Evolutionary conservation across 345 rosid genomes (phyloP).

Genomic region (Sisymbrium altissimum): DNA sequence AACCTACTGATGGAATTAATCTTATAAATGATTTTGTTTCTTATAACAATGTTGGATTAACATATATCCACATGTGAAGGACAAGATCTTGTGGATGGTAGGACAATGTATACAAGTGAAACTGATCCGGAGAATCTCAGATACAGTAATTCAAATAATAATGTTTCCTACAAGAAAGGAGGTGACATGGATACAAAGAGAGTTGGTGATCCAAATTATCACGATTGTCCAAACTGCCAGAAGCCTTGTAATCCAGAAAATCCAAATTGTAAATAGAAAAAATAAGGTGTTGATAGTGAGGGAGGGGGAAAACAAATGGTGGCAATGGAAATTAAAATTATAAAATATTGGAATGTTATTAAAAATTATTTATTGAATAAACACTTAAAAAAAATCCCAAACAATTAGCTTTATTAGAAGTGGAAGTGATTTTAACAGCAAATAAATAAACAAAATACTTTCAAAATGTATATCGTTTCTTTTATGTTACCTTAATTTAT

Average conservation of each 20-base stretch:
- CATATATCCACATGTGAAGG: not conserved
- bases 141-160: no score
- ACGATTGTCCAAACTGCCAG: not conserved
- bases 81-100: conserved; percentile 4
- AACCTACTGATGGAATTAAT: not conserved
- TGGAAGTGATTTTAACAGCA: no score
- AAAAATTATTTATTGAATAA: not conserved
- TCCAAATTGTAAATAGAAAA: not conserved
- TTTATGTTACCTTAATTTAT: no score
- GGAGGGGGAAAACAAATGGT: no score
- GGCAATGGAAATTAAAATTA: not conserved
- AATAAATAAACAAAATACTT: no score
- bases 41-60: not conserved
- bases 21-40: not conserved
- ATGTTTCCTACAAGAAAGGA: no score
- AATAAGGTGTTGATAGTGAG: not conserved
- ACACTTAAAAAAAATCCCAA: no score
- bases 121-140: not conserved
- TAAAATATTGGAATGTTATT: not conserved
- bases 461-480: no score
- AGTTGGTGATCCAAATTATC: not conserved
- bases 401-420: no score
- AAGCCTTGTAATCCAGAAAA: conserved; percentile 11
- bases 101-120: not conserved
- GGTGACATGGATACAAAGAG: not conserved